Base-by-base conservation (phyloP, 495 filamentous ascomycete species). In the Penicillium chermesinum region DNA sequence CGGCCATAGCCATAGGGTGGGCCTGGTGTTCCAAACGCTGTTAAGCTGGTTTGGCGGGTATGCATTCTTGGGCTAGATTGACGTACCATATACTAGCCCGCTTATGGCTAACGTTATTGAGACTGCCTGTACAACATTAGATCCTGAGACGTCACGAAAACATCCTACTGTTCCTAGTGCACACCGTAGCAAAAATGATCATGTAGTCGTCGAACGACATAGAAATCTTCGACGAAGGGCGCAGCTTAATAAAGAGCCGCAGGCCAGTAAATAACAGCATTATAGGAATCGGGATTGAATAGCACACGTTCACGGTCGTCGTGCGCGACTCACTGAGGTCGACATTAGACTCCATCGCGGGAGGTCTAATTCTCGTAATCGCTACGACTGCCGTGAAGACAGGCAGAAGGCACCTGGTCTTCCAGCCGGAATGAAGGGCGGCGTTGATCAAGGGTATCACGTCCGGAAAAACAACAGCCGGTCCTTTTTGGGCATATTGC, bases 1-100 rank as follows among this genome's bases (percentile, higher is more conserved):
- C 48, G 35, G 10, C 57, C 53, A 36, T 56, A 53, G 7, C 57
- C 57, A 46, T 56, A 44, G 7, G 57, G 57, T 35, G 57, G 57
- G 1, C 49, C 57, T 59, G 37, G 13, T 38, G 9, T 18, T 36
- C 10, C 12, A 30, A 17, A 14, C n/a, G n/a, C n/a, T n/a, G n/a
- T n/a, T 27, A 43, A 13, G 4, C 14, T 22, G 35, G 10, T 15
- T 9, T 44, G 4, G 16, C 22, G 33, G 10, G 15, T 9, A 20
- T 36, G 17, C 20, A 5, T 22, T 25, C 21, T 12, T 4, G 22
- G 22, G 14, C 7, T 12, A 22, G 33, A 7, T 13, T 4, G 21
- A 15, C 38, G 2, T 33, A 56, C 53, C 48, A 35, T 51, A 56
- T 8, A 46, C 43, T 20, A 56, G 42, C 7, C 53, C 53, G 34